Percentiles rank a stretch among this genome's conserved stretches.
These are phyloP conservation scores for Lactifluus subvellereus DNA, from an alignment of 768 basidiomycete species.

Conservation along the genomic window DNA sequence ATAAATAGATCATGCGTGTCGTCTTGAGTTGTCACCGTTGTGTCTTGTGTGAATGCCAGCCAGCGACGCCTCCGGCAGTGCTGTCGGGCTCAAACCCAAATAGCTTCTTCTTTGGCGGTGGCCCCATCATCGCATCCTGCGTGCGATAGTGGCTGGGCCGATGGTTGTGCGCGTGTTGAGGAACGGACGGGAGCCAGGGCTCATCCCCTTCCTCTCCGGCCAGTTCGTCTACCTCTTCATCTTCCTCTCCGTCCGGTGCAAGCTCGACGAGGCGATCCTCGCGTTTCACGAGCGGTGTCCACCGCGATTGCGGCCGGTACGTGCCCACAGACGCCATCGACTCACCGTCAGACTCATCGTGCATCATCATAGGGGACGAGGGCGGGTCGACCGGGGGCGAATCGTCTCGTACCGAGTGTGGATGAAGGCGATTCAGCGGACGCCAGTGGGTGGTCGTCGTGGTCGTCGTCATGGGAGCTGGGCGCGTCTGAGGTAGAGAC, in stretches of 20 bases:
- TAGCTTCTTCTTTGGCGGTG: constrained; percentile 20
- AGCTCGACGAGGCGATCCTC: neutral
- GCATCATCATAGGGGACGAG: constrained; percentile 10
- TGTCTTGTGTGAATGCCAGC: constrained; percentile 8
- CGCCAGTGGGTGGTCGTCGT: neutral
- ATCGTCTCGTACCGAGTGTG: neutral
- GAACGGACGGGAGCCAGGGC: neutral
- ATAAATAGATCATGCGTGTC: constrained; percentile 5
- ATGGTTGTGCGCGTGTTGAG: neutral
- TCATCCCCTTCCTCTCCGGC: constrained; percentile 11
- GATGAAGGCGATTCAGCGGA: neutral
- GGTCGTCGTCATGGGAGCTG: neutral
- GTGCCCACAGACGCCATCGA: neutral
- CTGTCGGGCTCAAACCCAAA: constrained; percentile 10
- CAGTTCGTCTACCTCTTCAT: constrained; percentile 13
- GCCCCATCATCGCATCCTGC: constrained; percentile 2
- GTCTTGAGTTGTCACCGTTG: constrained; percentile 9
- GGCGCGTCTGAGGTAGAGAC: neutral
- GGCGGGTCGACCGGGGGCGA: constrained; percentile 11
- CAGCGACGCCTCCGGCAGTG: too few species aligned
- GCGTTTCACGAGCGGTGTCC: constrained; percentile 8
- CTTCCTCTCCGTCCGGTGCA: constrained; percentile 1
- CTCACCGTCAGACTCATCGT: constrained; percentile 13
- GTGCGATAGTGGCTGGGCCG: neutral
- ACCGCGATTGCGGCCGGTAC: neutral